Conservation (phyloP, 345 rosid species). For the Punica granatum region DNA sequence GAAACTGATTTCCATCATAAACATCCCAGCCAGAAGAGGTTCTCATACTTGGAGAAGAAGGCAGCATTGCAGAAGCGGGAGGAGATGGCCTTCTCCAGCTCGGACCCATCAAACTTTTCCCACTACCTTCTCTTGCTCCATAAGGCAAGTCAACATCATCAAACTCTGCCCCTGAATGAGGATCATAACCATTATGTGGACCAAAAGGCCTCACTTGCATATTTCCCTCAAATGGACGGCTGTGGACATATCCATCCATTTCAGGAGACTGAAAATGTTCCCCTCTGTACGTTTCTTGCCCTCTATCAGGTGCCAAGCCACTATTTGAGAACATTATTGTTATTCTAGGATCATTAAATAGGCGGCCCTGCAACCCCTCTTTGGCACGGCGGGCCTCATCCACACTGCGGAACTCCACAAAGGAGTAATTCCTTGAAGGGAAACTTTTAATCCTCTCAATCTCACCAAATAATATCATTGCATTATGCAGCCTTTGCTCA, state of each 20-base stretch:
- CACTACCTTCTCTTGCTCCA: conserved; percentile 26
- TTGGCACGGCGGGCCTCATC: conserved; percentile 96
- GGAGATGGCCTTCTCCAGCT: conserved; percentile 72
- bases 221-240: conserved; percentile 33
- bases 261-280: conserved; percentile 43
- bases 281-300: conserved; percentile 35
- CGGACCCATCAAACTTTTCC: conserved; percentile 23
- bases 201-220: conserved; percentile 32
- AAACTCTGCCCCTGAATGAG: conserved; percentile 43
- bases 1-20: conserved; percentile 46
- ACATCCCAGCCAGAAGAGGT: conserved; percentile 61
- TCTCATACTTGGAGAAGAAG: conserved; percentile 49
- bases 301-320: conserved; percentile 47
- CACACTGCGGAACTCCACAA: conserved; percentile 90
- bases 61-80: conserved; percentile 40
- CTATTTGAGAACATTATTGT: conserved; percentile 77
- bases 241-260: conserved; percentile 40
- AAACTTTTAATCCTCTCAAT: conserved; percentile 80
- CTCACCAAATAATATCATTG: conserved; percentile 97
- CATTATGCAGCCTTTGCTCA: conserved; percentile 94
- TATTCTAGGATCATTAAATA: conserved; percentile 85
- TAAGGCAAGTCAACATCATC: conserved; percentile 30
- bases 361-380: conserved; percentile 89
- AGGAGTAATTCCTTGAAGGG: conserved; percentile 73
- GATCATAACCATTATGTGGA: conserved; percentile 47